phyloP scores from a whole-genome alignment of 1,139 yeast genomes.

The Candida sp. region DNA sequence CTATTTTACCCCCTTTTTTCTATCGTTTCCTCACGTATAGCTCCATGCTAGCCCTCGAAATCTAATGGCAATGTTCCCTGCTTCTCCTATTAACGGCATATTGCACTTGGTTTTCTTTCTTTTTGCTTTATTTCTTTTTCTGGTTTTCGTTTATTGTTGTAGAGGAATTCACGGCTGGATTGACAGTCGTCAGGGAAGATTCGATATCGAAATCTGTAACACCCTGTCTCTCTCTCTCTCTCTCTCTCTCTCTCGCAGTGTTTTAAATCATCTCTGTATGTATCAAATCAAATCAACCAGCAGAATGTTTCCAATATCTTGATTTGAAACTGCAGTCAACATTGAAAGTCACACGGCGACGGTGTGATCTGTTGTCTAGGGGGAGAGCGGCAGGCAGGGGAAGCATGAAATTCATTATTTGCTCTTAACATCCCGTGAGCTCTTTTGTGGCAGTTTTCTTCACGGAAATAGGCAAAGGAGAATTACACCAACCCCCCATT shows the following conservation, averaged over 20 bases:
- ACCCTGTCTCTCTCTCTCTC: background rate
- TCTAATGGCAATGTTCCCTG: background rate
- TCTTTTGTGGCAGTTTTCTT: too few relatives aligned
- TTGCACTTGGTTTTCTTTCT: too few relatives aligned
- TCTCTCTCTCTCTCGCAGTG: too few relatives aligned
- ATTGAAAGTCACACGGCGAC: too few relatives aligned
- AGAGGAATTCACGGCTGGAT: conserved; percentile 1
- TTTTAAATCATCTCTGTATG: background rate
- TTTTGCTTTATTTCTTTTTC: background rate
- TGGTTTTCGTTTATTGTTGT: background rate
- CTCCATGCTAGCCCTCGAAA: background rate
- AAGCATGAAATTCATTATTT: too few relatives aligned
- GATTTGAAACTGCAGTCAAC: background rate
- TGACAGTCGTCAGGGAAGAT: background rate
- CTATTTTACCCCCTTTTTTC: background rate
- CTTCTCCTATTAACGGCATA: background rate
- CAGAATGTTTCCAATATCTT: background rate
- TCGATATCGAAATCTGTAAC: background rate
- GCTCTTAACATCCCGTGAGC: too few relatives aligned
- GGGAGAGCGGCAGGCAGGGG: too few relatives aligned
- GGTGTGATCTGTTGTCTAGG: too few relatives aligned
- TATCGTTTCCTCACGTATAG: background rate
- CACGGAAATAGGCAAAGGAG: too few relatives aligned
- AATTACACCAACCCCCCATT: too few relatives aligned
- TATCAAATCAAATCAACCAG: background rate